A percentile compares a stretch with the other conserved stretches of the same genome.
These are phyloP conservation scores for Crithidia brevicula DNA, from an alignment of 208 protist species.

Conservation along the genomic window DNA sequence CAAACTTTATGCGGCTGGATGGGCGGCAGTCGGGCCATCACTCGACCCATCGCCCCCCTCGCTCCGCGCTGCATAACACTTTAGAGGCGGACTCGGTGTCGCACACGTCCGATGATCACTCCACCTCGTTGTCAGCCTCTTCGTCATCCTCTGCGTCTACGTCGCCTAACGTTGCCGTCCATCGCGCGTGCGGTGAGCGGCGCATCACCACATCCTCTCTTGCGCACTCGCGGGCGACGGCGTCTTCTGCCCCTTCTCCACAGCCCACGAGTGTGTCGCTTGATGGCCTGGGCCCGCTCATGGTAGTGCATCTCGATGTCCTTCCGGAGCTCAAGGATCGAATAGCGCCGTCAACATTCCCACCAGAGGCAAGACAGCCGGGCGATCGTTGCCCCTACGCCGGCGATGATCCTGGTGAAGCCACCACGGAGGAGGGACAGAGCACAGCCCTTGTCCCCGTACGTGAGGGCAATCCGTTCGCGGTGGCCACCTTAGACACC, in stretches of 20 bases:
- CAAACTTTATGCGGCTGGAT: too few relatives aligned
- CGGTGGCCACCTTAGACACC: neutral
- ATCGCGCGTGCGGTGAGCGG: too few relatives aligned
- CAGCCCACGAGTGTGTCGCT: neutral
- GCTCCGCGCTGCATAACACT: too few relatives aligned
- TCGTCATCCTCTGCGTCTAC: neutral
- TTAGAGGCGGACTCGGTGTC: neutral
- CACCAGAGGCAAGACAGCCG: too few relatives aligned
- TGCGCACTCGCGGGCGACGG: too few relatives aligned
- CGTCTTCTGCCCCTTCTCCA: too few relatives aligned
- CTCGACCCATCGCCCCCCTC: too few relatives aligned
- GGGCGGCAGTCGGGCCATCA: too few relatives aligned
- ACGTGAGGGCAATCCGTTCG: neutral
- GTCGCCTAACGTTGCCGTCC: too few relatives aligned
- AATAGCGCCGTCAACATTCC: neutral
- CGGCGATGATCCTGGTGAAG: too few relatives aligned
- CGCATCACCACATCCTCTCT: too few relatives aligned
- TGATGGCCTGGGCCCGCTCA: conserved; percentile 23
- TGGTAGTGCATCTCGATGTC: conserved; percentile 25
- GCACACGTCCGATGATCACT: neutral
- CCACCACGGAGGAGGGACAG: neutral
- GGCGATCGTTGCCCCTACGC: too few relatives aligned
- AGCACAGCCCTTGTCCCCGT: neutral
- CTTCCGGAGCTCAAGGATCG: neutral
- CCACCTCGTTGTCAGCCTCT: neutral